Evolutionary conservation across 2,329 filamentous ascomycete species (phyloP), one percentile per base, ranked within the genome.

Genomic region (Fusarium penzigii): DNA sequence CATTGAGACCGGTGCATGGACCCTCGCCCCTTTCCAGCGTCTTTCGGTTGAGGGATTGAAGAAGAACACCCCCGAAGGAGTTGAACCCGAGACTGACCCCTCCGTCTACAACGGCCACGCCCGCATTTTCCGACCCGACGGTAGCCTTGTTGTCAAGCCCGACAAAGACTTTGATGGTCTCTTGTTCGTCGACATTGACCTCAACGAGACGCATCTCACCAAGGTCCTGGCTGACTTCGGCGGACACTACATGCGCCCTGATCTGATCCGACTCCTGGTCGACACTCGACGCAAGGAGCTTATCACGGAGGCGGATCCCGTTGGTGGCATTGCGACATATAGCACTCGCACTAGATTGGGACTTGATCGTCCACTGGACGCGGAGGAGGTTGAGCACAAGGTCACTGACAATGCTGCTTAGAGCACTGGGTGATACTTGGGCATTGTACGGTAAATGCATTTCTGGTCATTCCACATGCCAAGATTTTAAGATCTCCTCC

Each of bases 181-280:
- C 11, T 49, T 83, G 8, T 77, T 73, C 49, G 79, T 78, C 0
- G 78, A 83, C 51, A 60, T 83, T 43, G 75, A 82, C 38, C 63
- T 84, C 46, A 65, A 72, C 6, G 63, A 65, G 42, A 61, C 42
- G 1, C 63, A 64, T 7, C 61, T 65, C 1, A 65, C 63, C 1
- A 65, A 65, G 52, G 57, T 60, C 1, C 52, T 65, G 0, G 63
- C 74, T 14, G 73, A 77, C 47, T 70, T 73, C 34, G 65, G 59
- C 0, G 65, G 66, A 1, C 68, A 70, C 52, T 70, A 75, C 57
- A 69, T 70, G 47, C 66, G 73, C 5, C 73, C 73, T 13, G 74
- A 76, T 46, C 53, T 75, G 51, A 65, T 76, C 16, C 72, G 73
- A 17, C 64, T 76, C 40, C 57, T 65, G 9, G 63, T 65, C 1